Percentiles rank a stretch among this genome's conserved stretches.
phyloP scores from a whole-genome alignment of 768 basidiomycete genomes.

The Hirschioporus abietinus region DNA sequence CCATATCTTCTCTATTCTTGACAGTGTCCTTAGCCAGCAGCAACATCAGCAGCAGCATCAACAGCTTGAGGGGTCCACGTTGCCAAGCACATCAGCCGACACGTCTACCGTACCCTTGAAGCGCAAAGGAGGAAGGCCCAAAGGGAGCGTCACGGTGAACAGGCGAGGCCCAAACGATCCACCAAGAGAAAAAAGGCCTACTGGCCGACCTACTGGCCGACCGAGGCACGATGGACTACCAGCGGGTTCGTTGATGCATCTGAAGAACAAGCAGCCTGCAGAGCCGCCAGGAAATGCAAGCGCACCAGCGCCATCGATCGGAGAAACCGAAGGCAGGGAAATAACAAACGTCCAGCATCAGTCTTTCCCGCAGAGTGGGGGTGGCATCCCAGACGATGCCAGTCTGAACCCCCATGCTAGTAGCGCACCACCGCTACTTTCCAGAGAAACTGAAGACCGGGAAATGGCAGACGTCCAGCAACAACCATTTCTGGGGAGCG shows the following conservation, averaged over 20 bases:
- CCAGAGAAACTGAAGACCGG: too few relatives aligned
- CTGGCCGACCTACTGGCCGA: constrained; percentile 62
- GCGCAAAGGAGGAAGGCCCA: too few relatives aligned
- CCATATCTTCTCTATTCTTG: background rate
- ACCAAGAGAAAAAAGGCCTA: background rate
- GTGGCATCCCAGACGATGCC: too few relatives aligned
- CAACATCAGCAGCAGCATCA: background rate
- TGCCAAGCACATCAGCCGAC: background rate
- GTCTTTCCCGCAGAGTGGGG: too few relatives aligned
- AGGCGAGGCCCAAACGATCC: background rate
- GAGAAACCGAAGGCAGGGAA: too few relatives aligned
- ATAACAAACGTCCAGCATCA: too few relatives aligned
- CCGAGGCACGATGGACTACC: constrained; percentile 80
- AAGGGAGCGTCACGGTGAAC: too few relatives aligned
- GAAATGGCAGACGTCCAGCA: too few relatives aligned
- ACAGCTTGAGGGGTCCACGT: background rate
- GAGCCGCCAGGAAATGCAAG: constrained; percentile 32
- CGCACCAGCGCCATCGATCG: background rate
- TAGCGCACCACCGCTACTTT: background rate
- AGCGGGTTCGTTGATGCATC: constrained; percentile 54
- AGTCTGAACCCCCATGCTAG: too few relatives aligned
- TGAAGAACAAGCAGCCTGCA: constrained; percentile 25
- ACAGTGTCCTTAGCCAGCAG: background rate
- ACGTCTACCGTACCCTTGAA: background rate
- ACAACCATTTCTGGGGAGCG: too few relatives aligned